Evolutionary conservation across 805 yeast genomes (phyloP).

Genomic region (Barnettozyma sp.): DNA sequence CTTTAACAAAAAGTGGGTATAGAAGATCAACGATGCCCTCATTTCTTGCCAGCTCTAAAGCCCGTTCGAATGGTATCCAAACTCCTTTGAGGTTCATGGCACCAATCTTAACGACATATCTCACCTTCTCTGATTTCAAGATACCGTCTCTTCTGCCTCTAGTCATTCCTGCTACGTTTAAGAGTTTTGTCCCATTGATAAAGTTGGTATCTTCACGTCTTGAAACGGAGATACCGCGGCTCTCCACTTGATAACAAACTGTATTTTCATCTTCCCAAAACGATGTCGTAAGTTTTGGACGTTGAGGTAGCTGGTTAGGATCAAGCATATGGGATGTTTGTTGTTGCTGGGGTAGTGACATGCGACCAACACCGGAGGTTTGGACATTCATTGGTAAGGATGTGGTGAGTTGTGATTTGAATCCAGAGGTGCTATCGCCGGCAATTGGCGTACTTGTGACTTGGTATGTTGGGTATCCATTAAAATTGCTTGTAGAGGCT

Average conservation of each 20-base stretch:
- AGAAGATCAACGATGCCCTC: conserved; percentile 55
- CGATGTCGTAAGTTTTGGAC: conserved; percentile 63
- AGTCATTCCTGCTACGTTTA: conserved; percentile 68
- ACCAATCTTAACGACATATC: conserved; percentile 70
- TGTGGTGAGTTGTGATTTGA: conserved; percentile 2
- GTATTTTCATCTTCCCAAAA: conserved; percentile 76
- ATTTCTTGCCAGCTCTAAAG: conserved; percentile 60
- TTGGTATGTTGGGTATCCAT: conserved; percentile 1
- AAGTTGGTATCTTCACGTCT: conserved; percentile 66
- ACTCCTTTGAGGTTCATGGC: conserved; percentile 70
- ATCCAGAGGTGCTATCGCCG: conserved; percentile 6
- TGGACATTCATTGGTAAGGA: neutral
- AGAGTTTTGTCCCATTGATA: conserved; percentile 64
- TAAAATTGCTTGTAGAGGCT: neutral
- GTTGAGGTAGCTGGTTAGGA: conserved; percentile 27
- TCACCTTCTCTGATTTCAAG: conserved; percentile 54
- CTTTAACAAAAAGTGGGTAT: conserved; percentile 58
- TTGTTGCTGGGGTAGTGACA: conserved; percentile 9
- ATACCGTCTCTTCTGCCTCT: conserved; percentile 70
- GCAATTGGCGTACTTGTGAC: conserved; percentile 5
- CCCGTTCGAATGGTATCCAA: conserved; percentile 71
- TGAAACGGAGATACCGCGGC: conserved; percentile 59
- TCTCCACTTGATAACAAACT: conserved; percentile 64
- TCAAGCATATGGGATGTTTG: conserved; percentile 14
- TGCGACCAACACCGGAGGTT: neutral